Conservation (phyloP, 768 basidiomycete species). For the Boletus sp. region DNA sequence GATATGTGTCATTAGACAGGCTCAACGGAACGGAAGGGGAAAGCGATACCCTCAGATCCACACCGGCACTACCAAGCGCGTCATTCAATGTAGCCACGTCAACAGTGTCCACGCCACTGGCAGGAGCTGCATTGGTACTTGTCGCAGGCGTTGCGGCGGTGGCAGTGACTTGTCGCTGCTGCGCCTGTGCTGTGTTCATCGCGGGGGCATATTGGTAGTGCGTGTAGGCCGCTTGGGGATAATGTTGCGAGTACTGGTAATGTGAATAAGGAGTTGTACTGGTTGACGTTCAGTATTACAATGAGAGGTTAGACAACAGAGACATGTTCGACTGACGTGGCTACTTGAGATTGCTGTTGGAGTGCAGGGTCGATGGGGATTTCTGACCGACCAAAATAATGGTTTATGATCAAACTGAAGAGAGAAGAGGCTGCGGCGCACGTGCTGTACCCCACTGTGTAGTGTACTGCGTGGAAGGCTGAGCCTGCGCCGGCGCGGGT, state of each 20-base stretch:
- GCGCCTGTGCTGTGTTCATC: conserved; percentile 30
- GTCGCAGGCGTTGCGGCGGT: conserved; percentile 17
- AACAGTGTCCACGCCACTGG: conserved; percentile 50
- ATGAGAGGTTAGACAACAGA: neutral
- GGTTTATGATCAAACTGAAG: neutral
- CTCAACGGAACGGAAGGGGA: neutral
- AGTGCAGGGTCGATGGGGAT: conserved; percentile 69
- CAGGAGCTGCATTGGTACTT: conserved; percentile 21
- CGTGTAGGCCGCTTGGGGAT: conserved; percentile 35
- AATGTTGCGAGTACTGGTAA: conserved; percentile 40
- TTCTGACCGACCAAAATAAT: conserved; percentile 33
- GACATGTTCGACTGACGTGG: conserved; percentile 35
- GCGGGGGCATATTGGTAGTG: conserved; percentile 43
- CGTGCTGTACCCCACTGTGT: conserved; percentile 40
- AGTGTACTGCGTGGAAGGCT: conserved; percentile 30
- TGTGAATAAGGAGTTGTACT: conserved; percentile 51
- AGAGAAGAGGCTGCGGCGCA: conserved; percentile 21
- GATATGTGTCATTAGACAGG: neutral
- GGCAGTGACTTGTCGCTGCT: conserved; percentile 26
- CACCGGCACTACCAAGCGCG: conserved; percentile 81
- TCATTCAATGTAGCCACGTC: conserved; percentile 81
- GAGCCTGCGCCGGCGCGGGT: conserved; percentile 31
- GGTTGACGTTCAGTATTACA: conserved; percentile 7
- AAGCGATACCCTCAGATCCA: conserved; percentile 67
- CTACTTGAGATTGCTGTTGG: conserved; percentile 52